phyloP scores from a whole-genome alignment of 1,284 basidiomycete genomes.

The Xerocomus cyaneibrunnescens region DNA sequence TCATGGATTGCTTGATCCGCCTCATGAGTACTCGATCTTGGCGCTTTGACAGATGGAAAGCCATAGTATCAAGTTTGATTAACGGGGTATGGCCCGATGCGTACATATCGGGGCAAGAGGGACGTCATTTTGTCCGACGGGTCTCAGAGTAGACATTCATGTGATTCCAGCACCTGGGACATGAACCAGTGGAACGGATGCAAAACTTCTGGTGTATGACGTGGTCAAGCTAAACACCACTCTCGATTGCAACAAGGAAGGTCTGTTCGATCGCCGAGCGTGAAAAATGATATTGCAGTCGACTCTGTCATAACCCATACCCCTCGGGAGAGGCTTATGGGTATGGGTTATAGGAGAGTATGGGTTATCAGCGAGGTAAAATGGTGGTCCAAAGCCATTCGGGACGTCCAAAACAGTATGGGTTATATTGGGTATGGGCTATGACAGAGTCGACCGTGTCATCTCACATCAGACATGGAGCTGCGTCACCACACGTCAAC shows the following conservation, averaged over 20 bases:
- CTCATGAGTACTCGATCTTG: slow-evolving; percentile 12
- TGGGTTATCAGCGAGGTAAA: too few relatives aligned
- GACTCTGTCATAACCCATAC: too few relatives aligned
- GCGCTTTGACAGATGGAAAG: slow-evolving; percentile 58
- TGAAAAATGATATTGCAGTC: too few relatives aligned
- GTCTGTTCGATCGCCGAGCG: too few relatives aligned
- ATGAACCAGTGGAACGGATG: background rate
- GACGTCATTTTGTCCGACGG: background rate
- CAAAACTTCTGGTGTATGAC: background rate
- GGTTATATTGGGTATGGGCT: too few relatives aligned
- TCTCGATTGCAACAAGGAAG: background rate
- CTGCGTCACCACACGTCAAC: background rate
- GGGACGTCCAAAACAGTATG: too few relatives aligned
- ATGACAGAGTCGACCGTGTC: too few relatives aligned
- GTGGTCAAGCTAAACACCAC: background rate
- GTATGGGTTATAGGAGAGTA: too few relatives aligned
- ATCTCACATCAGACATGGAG: background rate
- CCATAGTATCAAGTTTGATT: slow-evolving; percentile 83
- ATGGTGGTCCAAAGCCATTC: too few relatives aligned
- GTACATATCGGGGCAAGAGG: background rate
- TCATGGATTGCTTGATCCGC: slow-evolving; percentile 1
- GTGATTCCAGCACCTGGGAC: background rate
- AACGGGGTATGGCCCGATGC: background rate
- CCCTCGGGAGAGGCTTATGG: too few relatives aligned
- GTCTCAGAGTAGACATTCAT: background rate